These are phyloP conservation scores for Ramichloridium luteum DNA, from an alignment of 2,329 filamentous ascomycete genomes.

Conservation along the genomic window DNA sequence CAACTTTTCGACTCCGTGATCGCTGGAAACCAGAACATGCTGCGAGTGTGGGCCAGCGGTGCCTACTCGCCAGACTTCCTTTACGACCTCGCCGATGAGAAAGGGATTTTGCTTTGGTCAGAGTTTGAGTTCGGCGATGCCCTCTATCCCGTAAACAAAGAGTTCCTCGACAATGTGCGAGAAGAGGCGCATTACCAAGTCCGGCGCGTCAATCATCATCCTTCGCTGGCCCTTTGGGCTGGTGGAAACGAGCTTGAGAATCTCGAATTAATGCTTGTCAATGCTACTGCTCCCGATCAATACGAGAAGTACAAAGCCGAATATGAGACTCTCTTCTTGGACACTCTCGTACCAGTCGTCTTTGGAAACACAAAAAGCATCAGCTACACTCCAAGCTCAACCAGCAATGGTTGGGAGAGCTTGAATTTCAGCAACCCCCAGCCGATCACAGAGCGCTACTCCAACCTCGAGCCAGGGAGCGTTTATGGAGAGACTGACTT, in stretches of 20 bases:
- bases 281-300: slow-evolving; percentile 30
- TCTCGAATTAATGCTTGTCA: slow-evolving; percentile 35
- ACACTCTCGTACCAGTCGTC: slow-evolving; percentile 42
- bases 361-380: slow-evolving; percentile 49
- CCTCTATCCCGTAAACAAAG: slow-evolving; percentile 43
- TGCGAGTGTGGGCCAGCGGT: slow-evolving; percentile 50
- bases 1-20: slow-evolving; percentile 44
- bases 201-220: slow-evolving; percentile 49
- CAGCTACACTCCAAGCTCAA: slow-evolving; percentile 49
- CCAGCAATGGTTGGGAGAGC: slow-evolving; percentile 45
- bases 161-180: slow-evolving; percentile 44
- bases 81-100: slow-evolving; percentile 50
- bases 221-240: slow-evolving; percentile 29
- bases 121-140: slow-evolving; percentile 53
- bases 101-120: slow-evolving; percentile 49
- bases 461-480: slow-evolving; percentile 39
- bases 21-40: slow-evolving; percentile 51
- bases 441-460: slow-evolving; percentile 45
- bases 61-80: slow-evolving; percentile 50
- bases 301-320: slow-evolving; percentile 35
- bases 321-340: slow-evolving; percentile 48
- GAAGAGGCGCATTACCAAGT: slow-evolving; percentile 49
- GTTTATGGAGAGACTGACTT: slow-evolving; percentile 46
- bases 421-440: slow-evolving; percentile 40
- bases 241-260: slow-evolving; percentile 48